A percentile compares a stretch with the other conserved stretches of the same genome.
phyloP scores from a whole-genome alignment of 441 rosid species.

The Gossypium davidsonii region DNA sequence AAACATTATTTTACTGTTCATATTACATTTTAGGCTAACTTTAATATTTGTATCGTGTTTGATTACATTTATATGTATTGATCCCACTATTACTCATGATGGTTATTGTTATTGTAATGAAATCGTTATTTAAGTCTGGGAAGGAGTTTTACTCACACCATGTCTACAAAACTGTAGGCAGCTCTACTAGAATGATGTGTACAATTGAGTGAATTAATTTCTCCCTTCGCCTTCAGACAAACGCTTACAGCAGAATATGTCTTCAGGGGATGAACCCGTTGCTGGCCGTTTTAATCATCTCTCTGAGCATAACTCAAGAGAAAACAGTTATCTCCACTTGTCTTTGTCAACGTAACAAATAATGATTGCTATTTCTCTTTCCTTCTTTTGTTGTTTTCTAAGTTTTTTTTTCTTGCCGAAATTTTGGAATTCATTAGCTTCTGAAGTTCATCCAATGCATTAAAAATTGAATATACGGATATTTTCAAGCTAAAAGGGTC shows the following conservation, averaged over 20 bases:
- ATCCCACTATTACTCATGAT: no score
- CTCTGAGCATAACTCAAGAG: not conserved
- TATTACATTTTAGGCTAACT: no score
- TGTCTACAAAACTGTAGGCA: not conserved
- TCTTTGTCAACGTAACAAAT: not conserved
- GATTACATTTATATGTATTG: no score
- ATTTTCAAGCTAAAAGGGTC: no score
- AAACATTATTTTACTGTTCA: no score
- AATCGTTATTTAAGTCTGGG: no score
- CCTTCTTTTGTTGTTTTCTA: not conserved
- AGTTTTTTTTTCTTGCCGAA: not conserved
- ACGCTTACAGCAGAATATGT: conserved; percentile 16
- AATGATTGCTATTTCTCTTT: not conserved
- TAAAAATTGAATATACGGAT: no score
- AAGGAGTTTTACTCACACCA: not conserved
- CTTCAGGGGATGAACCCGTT: conserved; percentile 35
- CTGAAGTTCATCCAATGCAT: no score
- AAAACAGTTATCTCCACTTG: not conserved
- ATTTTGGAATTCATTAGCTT: no score
- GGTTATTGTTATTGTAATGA: no score
- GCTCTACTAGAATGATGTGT: conserved; percentile 19
- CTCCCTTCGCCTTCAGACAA: not conserved
- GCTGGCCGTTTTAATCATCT: conserved; percentile 21
- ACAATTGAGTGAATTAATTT: not conserved
- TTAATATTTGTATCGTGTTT: no score